phyloP scores from a whole-genome alignment of 2,329 filamentous ascomycete genomes.

The Colletotrichum sansevieriae region DNA sequence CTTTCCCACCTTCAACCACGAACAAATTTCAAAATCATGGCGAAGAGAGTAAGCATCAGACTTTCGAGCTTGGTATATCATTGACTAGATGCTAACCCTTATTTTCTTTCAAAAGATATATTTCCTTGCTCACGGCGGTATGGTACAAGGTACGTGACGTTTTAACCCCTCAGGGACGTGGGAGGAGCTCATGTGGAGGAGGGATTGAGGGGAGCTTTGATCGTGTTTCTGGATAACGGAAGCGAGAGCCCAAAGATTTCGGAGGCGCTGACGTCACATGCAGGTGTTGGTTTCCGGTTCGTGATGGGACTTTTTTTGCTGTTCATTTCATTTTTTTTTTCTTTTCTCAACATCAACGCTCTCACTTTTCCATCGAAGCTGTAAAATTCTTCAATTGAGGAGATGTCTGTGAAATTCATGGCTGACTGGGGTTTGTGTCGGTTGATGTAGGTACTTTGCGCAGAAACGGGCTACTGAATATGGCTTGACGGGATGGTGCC shows the following conservation, averaged over 20 bases:
- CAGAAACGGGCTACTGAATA: slow-evolving; percentile 63
- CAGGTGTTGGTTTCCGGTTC: slow-evolving; percentile 70
- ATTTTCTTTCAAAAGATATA: slow-evolving; percentile 60
- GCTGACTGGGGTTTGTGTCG: background rate
- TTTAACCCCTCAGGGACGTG: slow-evolving; percentile 54
- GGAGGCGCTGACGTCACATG: slow-evolving; percentile 46
- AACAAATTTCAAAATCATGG: slow-evolving; percentile 45
- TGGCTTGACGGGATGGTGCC: slow-evolving; percentile 71
- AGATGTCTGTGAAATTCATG: background rate
- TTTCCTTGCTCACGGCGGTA: slow-evolving; percentile 73
- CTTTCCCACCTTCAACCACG: background rate
- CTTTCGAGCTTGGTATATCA: background rate
- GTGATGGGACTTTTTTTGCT: slow-evolving; percentile 12
- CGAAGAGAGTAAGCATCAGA: slow-evolving; percentile 50
- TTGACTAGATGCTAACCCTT: background rate
- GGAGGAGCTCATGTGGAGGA: too few species aligned
- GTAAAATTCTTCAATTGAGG: background rate
- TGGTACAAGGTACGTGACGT: slow-evolving; percentile 72
- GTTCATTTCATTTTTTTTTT: background rate
- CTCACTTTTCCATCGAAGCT: too few species aligned
- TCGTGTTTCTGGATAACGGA: slow-evolving; percentile 26
- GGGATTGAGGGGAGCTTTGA: slow-evolving; percentile 22
- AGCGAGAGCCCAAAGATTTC: slow-evolving; percentile 14
- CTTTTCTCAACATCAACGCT: background rate
- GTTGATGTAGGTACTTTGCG: slow-evolving; percentile 64